Conservation (phyloP, 163 green algal genomes). For the Scenedesmus sp. region DNA sequence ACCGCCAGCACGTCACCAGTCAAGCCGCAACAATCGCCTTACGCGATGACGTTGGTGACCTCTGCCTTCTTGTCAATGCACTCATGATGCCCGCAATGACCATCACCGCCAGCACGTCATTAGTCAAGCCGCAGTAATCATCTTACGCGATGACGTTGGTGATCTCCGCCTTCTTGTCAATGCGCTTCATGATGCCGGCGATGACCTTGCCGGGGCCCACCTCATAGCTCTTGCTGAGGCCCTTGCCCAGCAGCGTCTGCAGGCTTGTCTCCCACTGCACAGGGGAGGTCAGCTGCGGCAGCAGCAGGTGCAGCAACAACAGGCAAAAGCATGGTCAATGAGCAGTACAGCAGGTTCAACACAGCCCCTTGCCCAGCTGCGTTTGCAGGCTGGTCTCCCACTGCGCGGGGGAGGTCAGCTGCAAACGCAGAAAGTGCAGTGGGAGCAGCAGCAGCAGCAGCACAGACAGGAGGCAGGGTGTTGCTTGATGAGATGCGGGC, state of each 20-base stretch:
- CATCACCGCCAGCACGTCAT: constrained; percentile 54
- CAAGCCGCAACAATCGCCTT: constrained; percentile 15
- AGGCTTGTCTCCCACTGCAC: constrained; percentile 98
- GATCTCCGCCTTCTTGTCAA: constrained; percentile 91
- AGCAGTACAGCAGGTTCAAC: background rate
- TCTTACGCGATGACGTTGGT: constrained; percentile 86
- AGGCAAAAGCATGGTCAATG: background rate
- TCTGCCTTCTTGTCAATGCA: constrained; percentile 92
- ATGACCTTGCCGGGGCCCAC: constrained; percentile 98
- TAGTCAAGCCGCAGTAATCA: background rate
- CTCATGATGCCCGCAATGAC: constrained; percentile 98
- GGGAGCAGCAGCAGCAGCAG: background rate
- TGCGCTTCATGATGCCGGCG: constrained; percentile 97
- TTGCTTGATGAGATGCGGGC: no score
- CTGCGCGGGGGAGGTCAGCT: no score
- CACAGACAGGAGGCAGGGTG: background rate
- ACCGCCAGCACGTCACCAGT: no score
- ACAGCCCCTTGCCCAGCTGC: constrained; percentile 12
- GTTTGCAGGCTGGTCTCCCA: background rate
- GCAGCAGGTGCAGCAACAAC: background rate
- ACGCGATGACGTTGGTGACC: constrained; percentile 87
- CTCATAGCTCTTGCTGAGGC: constrained; percentile 92
- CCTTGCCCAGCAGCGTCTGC: constrained; percentile 88
- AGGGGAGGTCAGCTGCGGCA: constrained; percentile 90
- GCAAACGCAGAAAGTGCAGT: no score